Evolutionary conservation across 1,284 basidiomycete species (phyloP).

Genomic region (Moesziomyces sp.): DNA sequence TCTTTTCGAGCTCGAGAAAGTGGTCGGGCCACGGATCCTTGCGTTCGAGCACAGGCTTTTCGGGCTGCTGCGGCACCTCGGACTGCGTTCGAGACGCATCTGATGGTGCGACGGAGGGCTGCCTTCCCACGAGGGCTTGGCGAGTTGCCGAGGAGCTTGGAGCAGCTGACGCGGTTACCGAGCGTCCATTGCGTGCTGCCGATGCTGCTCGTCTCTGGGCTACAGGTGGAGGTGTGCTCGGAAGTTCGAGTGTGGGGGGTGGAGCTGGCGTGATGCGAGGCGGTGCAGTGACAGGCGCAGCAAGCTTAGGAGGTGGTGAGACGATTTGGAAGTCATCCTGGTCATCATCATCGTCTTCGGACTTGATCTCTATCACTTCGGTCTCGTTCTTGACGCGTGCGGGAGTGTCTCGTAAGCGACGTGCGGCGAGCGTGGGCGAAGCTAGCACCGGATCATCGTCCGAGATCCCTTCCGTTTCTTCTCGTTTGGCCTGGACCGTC

Average conservation of each 20-base stretch:
- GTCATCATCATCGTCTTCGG: constrained; percentile 43
- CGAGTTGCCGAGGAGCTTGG: constrained; percentile 6
- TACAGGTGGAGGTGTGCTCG: constrained; percentile 14
- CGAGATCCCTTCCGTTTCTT: constrained; percentile 4
- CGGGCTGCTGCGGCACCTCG: constrained; percentile 8
- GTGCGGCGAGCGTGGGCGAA: constrained; percentile 16
- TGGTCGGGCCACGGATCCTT: constrained; percentile 67
- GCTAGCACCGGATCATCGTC: constrained; percentile 15
- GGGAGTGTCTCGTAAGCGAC: neutral
- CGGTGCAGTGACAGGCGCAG: neutral
- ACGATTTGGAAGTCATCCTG: constrained; percentile 31
- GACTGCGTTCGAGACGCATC: constrained; percentile 22
- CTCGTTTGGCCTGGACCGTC: neutral
- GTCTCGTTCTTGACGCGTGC: constrained; percentile 19
- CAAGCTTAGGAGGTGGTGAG: constrained; percentile 6
- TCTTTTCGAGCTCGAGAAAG: constrained; percentile 68
- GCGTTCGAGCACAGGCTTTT: constrained; percentile 35
- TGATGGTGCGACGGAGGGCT: constrained; percentile 27
- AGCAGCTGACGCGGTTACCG: constrained; percentile 18
- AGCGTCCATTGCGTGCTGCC: constrained; percentile 20
- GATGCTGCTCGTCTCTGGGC: constrained; percentile 9
- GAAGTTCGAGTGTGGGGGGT: constrained; percentile 3
- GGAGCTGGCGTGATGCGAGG: constrained; percentile 11
- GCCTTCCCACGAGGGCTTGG: constrained; percentile 28
- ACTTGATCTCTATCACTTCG: constrained; percentile 46